phyloP scores from a whole-genome alignment of 495 filamentous ascomycete genomes.

The Annulohypoxylon moriforme region DNA sequence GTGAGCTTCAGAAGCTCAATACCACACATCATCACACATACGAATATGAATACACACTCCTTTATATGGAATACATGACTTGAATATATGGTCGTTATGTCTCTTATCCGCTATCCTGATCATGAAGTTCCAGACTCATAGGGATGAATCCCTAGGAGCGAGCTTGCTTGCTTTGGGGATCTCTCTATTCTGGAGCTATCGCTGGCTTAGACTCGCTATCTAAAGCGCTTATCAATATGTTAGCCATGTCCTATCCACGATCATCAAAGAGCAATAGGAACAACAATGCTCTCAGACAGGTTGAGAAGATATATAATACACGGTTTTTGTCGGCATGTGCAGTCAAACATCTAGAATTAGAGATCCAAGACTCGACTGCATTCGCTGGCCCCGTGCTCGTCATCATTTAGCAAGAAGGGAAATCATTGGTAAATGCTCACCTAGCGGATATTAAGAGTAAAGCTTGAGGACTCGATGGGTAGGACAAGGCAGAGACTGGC shows the following conservation, averaged over 20 bases:
- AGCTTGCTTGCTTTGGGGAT: no score
- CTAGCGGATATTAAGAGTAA: not conserved
- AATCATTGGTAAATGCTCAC: constrained; percentile 16
- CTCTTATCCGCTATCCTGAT: no score
- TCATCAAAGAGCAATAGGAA: not conserved
- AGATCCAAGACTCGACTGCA: constrained; percentile 45
- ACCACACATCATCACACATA: no score
- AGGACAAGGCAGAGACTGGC: not conserved
- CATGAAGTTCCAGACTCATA: no score
- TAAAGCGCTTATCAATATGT: constrained; percentile 6
- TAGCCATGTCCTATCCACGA: not conserved
- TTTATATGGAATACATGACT: no score
- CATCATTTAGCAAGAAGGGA: constrained; percentile 55
- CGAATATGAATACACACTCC: no score
- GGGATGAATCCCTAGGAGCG: no score
- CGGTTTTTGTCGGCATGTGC: constrained; percentile 61
- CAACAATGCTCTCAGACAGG: constrained; percentile 50
- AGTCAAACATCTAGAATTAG: constrained; percentile 40
- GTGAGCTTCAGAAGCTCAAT: no score
- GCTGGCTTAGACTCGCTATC: no score
- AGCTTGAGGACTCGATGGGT: not conserved
- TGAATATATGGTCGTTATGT: no score
- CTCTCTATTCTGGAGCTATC: no score
- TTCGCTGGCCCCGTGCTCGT: constrained; percentile 67
- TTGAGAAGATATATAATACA: constrained; percentile 64